Percentiles rank a stretch among this genome's conserved stretches.
Conservation (phyloP, 805 yeast species). For the Sungouiella thailandica region DNA sequence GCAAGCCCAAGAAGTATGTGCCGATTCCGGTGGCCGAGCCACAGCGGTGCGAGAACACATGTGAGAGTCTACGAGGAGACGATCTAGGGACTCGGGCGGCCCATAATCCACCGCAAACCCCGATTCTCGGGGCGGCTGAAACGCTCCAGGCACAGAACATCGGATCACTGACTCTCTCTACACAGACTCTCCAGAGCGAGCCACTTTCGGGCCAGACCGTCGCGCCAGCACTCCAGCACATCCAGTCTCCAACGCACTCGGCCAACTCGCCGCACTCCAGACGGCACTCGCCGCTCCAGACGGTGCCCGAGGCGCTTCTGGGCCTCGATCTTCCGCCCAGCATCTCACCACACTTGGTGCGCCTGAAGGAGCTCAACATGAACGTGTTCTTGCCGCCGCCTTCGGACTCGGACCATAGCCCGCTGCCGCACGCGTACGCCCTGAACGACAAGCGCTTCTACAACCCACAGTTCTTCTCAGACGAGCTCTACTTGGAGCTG, state of each 20-base stretch:
- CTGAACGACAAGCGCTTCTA: conserved; percentile 23
- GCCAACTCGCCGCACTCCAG: background rate
- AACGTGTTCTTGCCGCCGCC: conserved; percentile 36
- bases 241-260: background rate
- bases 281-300: background rate
- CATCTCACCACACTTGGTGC: too few relatives aligned
- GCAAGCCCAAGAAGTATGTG: conserved; percentile 23
- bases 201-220: too few relatives aligned
- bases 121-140: too few relatives aligned
- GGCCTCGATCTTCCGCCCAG: background rate
- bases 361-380: conserved; percentile 14
- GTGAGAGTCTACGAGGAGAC: too few relatives aligned
- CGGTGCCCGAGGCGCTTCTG: too few relatives aligned
- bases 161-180: too few relatives aligned
- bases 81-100: conserved; percentile 3
- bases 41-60: too few relatives aligned
- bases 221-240: too few relatives aligned
- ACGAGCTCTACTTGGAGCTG: too few relatives aligned
- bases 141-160: too few relatives aligned
- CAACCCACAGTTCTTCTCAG: conserved; percentile 39
- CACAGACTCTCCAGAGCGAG: too few relatives aligned
- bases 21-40: conserved; percentile 41
- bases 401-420: conserved; percentile 26
- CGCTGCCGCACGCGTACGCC: conserved; percentile 21
- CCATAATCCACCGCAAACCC: conserved; percentile 3